Conservation (phyloP, 495 filamentous ascomycete genomes). For the Delitschia confertaspora region DNA sequence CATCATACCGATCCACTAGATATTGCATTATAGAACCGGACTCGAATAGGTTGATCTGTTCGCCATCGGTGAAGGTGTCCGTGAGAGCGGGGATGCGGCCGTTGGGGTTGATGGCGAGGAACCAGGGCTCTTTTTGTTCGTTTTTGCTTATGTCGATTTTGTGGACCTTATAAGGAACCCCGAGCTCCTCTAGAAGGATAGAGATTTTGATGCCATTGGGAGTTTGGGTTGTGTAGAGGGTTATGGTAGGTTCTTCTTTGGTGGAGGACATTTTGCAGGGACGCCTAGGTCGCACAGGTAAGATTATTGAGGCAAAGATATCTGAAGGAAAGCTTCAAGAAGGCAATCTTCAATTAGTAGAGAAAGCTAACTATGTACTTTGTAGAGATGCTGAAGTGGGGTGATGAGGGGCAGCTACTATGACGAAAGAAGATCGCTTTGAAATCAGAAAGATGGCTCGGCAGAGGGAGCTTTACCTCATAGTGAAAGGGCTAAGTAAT, state of each 20-base stretch:
- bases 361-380: neutral
- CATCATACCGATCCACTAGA: conserved; percentile 70
- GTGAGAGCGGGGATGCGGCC: conserved; percentile 90
- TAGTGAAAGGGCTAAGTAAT: neutral
- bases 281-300: no score
- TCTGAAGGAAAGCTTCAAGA: neutral
- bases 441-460: no score
- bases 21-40: conserved; percentile 82
- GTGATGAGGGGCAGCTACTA: conserved; percentile 11
- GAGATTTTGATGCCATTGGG: conserved; percentile 76
- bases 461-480: no score
- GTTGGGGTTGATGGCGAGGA: conserved; percentile 87
- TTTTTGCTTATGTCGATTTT: conserved; percentile 64
- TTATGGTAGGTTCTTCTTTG: conserved; percentile 30
- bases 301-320: no score
- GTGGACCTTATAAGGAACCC: conserved; percentile 50
- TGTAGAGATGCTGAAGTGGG: conserved; percentile 2
- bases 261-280: conserved; percentile 25
- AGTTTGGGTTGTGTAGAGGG: conserved; percentile 46
- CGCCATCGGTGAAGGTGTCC: conserved; percentile 60
- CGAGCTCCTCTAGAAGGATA: conserved; percentile 82
- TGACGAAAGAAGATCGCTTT: conserved; percentile 17
- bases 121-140: conserved; percentile 76
- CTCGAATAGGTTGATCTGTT: conserved; percentile 71
- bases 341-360: neutral